Base-by-base conservation (phyloP, 768 basidiomycete genomes). In the Melanogaster broomeanus region DNA sequence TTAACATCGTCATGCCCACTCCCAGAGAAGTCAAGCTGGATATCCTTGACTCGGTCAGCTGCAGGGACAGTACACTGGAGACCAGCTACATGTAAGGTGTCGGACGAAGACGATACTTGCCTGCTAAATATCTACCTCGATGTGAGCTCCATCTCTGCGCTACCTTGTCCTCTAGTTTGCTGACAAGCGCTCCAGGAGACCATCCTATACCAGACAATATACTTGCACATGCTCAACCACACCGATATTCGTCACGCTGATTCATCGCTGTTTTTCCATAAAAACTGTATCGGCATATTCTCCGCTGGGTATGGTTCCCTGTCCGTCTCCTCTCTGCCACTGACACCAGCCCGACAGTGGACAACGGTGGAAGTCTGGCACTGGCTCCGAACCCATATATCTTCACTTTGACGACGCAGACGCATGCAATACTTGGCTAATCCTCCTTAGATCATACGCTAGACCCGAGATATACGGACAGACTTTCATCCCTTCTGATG, bases 231-330 rank as follows among this genome's bases (percentile, higher is more conserved):
- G 41, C 75, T 92, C 42, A 77, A 83, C 54, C 85, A 90, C 60
- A 89, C 89, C 27, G 91, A 93, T 64, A 85, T 95, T 53, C 83
- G 88, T n/a, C 76, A 75, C 31, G 79, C 81, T 25, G 88, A 94
- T 63, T 77, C 76, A 45, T 92, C 91, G 1, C 65, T 93, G 7
- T 90, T 93, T 67, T 83, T 82, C 59, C 79, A 85, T 39, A 86
- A 88, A 58, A 79, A 90, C 60, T 90, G 88, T 62, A 67, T 94
- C 35, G 82, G 82, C 13, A 81, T 95, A 55, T 83, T 82, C 60
- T 83, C 82, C 58, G 73, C 75, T 24, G 74, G 77, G 88, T 87
- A 58, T 58, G 77, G 61, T 27, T 40, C 42, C 52, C 16, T 28
- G 19, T 33, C 40, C n/a, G 51, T 42, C 15, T 55, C 41, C 10